Conservation (phyloP, 352 stramenopile genomes). For the Blastocystis sp. region DNA sequence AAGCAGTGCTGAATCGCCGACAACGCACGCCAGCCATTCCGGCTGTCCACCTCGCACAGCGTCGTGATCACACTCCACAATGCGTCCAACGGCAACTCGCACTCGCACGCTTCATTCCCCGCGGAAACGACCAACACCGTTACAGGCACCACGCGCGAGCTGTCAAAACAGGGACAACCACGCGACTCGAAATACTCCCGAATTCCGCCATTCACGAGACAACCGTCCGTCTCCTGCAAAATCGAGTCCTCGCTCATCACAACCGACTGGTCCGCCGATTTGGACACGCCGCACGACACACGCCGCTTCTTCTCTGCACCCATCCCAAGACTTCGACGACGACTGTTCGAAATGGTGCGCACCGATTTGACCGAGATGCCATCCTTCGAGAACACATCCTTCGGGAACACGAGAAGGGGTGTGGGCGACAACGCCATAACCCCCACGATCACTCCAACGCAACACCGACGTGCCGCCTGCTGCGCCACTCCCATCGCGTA, state of each 20-base stretch:
- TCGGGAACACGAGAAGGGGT: neutral
- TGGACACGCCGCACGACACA: neutral
- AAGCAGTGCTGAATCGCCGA: neutral
- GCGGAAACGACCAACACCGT: neutral
- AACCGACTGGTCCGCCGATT: neutral
- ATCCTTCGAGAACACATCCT: neutral
- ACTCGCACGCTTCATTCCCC: neutral
- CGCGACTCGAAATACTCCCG: neutral
- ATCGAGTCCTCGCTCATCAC: neutral
- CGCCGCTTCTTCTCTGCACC: neutral
- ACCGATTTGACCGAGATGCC: too few relatives aligned
- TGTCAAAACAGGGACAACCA: neutral
- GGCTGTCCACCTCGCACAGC: slow-evolving; percentile 1
- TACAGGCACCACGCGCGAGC: neutral
- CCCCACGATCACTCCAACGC: neutral
- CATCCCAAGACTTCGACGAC: neutral
- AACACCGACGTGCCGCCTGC: neutral
- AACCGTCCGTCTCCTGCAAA: neutral
- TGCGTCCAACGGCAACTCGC: neutral
- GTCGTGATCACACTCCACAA: neutral
- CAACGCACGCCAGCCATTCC: slow-evolving; percentile 13
- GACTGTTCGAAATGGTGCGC: neutral
- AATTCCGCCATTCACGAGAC: neutral
- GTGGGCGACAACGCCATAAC: neutral
- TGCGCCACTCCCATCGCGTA: neutral